Evolutionary conservation across 2,329 filamentous ascomycete species (phyloP), one percentile per base, ranked within the genome.

Genomic region (Beauveria asiatica): DNA sequence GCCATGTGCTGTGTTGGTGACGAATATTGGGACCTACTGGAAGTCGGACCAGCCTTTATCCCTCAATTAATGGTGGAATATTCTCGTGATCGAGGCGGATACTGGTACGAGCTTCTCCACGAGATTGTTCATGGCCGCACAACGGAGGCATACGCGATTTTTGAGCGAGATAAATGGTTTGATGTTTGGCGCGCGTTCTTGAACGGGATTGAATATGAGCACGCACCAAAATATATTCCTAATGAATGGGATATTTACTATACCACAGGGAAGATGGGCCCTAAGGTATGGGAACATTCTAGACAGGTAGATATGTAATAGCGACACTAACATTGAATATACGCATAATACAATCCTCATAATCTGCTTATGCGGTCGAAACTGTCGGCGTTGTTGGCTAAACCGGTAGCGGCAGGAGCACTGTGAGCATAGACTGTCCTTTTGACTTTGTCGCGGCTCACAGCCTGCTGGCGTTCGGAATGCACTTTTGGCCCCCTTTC

Each of bases 101-200:
- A 49, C 49, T 61, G 60, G 54, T 61, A 61, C 30, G 60, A 61
- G 60, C 60, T 61, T 16, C 27, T 61, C 27, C 60, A 61, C 19
- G 54, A 61, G 30, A 61, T 61, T 37, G 23, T 61, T 49, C 60
- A 61, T 52, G 53, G 54, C 39, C 60, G 50, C n/a, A 53, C 25
- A 33, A 61, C 49, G 54, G 54, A 45, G 3, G 55, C 60, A 23
- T 25, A 46, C 37, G 27, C 25, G 10, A 49, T 61, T 50, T 41
- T 61, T 27, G n/a, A 53, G 21, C 50, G 50, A 45, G 30, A 23
- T 25, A 30, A 42, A 30, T 49, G 48, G 42, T 58, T 59, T 30
- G 49, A 61, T 41, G 44, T 48, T 27, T 61, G 55, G 25, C 42
- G 55, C 19, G 30, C n/a, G n/a, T 54, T 61, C 55, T 44, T 59